Percentiles rank a stretch among this genome's conserved stretches.
Evolutionary conservation across 352 stramenopile genomes (phyloP).

Genomic region (Phytophthora cajani): DNA sequence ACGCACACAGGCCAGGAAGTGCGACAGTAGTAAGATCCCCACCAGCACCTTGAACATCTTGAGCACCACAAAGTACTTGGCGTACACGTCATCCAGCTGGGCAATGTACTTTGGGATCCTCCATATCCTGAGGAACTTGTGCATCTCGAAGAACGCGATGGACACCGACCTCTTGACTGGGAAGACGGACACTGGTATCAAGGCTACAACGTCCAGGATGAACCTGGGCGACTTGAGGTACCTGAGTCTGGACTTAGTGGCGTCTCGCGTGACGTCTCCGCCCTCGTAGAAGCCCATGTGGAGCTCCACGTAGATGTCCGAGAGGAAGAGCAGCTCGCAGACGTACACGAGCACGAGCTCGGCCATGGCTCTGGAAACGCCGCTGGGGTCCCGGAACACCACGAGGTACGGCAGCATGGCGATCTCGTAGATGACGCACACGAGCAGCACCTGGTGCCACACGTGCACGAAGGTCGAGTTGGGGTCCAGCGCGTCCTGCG

Average conservation of each 20-base stretch:
- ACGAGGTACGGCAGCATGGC: conserved; percentile 60
- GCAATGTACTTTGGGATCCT: conserved; percentile 63
- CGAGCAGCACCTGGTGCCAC: conserved; percentile 69
- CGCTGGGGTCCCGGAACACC: conserved; percentile 34
- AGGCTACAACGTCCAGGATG: conserved; percentile 50
- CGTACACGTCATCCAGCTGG: conserved; percentile 64
- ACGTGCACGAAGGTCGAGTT: conserved; percentile 57
- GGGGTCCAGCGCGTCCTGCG: conserved; percentile 63
- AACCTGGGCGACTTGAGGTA: conserved; percentile 68
- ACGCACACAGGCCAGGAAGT: conserved; percentile 65
- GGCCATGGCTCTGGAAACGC: conserved; percentile 26
- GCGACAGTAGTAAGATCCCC: conserved; percentile 53
- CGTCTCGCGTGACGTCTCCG: conserved; percentile 62
- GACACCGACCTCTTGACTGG: conserved; percentile 18
- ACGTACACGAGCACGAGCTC: conserved; percentile 52
- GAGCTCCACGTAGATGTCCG: conserved; percentile 68
- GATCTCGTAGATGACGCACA: conserved; percentile 62
- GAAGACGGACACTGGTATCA: conserved; percentile 56
- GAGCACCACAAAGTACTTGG: conserved; percentile 59
- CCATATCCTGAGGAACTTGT: conserved; percentile 61
- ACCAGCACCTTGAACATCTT: conserved; percentile 77
- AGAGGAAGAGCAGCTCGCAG: conserved; percentile 63
- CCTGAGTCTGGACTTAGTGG: conserved; percentile 50
- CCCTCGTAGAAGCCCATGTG: conserved; percentile 78
- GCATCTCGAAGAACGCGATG: conserved; percentile 62